phyloP scores from a whole-genome alignment of 1,139 yeast genomes.

The Oligophagozyma castellii region DNA sequence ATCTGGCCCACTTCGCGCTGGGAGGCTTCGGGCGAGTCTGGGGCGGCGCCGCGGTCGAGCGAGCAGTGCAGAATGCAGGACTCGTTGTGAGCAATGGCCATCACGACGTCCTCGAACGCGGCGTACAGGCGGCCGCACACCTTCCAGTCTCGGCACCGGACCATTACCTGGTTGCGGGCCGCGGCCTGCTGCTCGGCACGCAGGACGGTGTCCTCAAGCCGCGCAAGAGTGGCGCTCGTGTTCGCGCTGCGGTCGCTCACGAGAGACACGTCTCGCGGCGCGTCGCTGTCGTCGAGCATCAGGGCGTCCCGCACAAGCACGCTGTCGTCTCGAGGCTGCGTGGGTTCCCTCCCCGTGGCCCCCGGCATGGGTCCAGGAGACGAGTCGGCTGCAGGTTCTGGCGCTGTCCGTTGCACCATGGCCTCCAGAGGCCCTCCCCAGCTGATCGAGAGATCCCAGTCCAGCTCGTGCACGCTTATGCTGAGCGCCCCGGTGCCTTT shows the following conservation, averaged over 20 bases:
- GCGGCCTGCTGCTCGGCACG: slow-evolving; percentile 12
- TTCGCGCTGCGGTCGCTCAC: neutral
- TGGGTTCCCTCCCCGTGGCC: neutral
- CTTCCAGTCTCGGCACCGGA: slow-evolving; percentile 22
- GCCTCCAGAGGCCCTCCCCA: slow-evolving; percentile 24
- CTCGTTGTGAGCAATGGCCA: slow-evolving; percentile 23
- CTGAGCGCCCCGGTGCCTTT: slow-evolving; percentile 10
- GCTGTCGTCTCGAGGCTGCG: slow-evolving; percentile 2
- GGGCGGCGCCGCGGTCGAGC: slow-evolving; percentile 15
- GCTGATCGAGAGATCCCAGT: slow-evolving; percentile 21
- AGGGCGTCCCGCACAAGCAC: slow-evolving; percentile 5
- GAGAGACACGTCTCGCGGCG: slow-evolving; percentile 1
- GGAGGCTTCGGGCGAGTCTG: neutral
- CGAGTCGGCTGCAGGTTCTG: neutral
- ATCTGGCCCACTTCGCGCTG: slow-evolving; percentile 21
- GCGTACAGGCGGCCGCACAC: slow-evolving; percentile 21
- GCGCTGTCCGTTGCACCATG: slow-evolving; percentile 5
- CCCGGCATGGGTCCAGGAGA: neutral
- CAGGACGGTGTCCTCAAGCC: slow-evolving; percentile 13
- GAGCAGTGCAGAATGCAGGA: slow-evolving; percentile 24
- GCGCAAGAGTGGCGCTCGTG: slow-evolving; percentile 1
- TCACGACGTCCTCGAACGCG: slow-evolving; percentile 21
- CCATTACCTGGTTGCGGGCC: slow-evolving; percentile 14
- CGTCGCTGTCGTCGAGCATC: slow-evolving; percentile 13
- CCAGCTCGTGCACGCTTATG: slow-evolving; percentile 19